Base-by-base conservation (phyloP, 75 land plant genomes). In the Adiantum capillusveneris region DNA sequence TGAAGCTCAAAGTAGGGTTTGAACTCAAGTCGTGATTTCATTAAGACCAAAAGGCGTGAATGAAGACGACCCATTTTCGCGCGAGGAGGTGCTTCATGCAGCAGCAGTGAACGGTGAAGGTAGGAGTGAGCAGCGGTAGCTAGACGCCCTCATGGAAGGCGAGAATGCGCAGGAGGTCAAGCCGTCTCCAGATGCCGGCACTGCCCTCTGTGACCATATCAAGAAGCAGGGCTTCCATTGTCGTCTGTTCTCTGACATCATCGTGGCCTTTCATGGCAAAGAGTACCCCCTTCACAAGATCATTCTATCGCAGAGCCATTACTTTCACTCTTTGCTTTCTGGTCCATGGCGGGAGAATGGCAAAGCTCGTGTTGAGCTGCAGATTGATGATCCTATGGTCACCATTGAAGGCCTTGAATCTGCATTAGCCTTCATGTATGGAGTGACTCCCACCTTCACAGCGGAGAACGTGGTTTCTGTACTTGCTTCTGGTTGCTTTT, bases 161-260 rank as follows among this genome's bases (percentile, higher is more conserved):
- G 37, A 34, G 9, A 34, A 34, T 34, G 9, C 9, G 9, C 37
- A 34, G 37, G 37, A 34, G 9, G 9, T 34, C 37, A 37, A 18
- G 37, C 37, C 37, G 37, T 34, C 37, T 3, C 37, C 9, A 34
- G 63, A 44, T 14, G 71, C 69, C 11, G 54, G 56, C 53, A 37
- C 52, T 18, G 74, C 74, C 2, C 56, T 71, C 14, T 71, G 74
- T 27, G 69, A 65, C 6, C 70, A 65, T 50, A 68, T 65, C 13
- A 51, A 66, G 17, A 53, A 56, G 44, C 59, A 65, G 9, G 72
- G 72, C 20, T 52, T 71, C 13, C 70, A 65, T 11, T 13, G 62
- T 42, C 68, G 65, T 60, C 51, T 71, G 19, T 71, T 71, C 37
- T 65, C 62, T 2, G 74, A 71, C 58, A 71, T 71, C 44, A 71